phyloP scores from a whole-genome alignment of 108 stramenopile species.

The Fragilariopsis cylindrus region DNA sequence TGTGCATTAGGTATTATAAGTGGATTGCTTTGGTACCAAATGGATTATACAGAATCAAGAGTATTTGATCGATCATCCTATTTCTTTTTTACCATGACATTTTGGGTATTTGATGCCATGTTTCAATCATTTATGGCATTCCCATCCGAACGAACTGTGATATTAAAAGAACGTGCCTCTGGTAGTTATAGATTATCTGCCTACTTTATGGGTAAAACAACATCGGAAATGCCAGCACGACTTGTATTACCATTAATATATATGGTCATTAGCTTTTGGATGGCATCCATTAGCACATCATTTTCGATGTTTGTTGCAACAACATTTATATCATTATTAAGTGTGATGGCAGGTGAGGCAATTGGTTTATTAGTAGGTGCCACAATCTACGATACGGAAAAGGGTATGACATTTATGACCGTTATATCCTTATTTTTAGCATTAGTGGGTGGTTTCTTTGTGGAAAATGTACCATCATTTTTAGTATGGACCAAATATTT shows the following conservation, averaged over 20 bases:
- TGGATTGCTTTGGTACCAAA: constrained; percentile 66
- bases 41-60: constrained; percentile 52
- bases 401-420: constrained; percentile 58
- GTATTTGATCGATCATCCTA: constrained; percentile 56
- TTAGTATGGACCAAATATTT: constrained; percentile 56
- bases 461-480: constrained; percentile 53
- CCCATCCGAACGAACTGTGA: constrained; percentile 59
- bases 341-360: constrained; percentile 68
- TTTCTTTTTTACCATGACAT: constrained; percentile 79
- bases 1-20: constrained; percentile 55
- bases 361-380: constrained; percentile 68
- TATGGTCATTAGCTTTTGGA: constrained; percentile 70
- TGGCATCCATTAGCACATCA: constrained; percentile 50
- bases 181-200: constrained; percentile 66
- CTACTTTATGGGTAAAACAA: constrained; percentile 79
- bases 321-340: constrained; percentile 47
- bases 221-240: constrained; percentile 60
- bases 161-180: constrained; percentile 68
- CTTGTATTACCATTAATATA: constrained; percentile 59
- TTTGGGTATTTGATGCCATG: constrained; percentile 79
- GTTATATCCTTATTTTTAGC: constrained; percentile 49
- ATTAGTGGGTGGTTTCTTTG: constrained; percentile 71
- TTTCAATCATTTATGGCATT: constrained; percentile 68
- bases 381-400: constrained; percentile 55
- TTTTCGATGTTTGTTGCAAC: constrained; percentile 56